These are phyloP conservation scores for Acanthamoeba lenticulata DNA, from an alignment of 208 protist genomes.

Conservation along the genomic window DNA sequence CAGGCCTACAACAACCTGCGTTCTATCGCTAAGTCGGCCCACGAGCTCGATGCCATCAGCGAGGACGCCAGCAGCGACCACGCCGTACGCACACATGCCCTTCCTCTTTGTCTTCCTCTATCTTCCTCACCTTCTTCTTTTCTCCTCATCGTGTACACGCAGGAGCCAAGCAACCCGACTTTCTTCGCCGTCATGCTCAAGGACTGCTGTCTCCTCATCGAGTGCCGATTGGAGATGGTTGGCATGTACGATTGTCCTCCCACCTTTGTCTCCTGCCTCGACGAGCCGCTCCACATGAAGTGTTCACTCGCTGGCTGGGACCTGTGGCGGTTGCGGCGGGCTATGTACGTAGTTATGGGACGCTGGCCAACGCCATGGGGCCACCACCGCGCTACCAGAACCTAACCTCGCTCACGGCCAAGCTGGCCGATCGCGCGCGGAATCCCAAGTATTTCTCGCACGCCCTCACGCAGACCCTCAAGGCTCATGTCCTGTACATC, in stretches of 20 bases:
- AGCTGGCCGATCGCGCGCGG: background rate
- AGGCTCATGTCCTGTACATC: background rate
- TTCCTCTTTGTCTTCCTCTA: background rate
- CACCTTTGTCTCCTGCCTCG: too few relatives aligned
- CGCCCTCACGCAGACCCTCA: background rate
- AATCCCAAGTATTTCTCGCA: conserved; percentile 25
- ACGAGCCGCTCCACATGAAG: too few relatives aligned
- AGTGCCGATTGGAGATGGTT: conserved; percentile 48
- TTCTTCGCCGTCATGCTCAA: conserved; percentile 46
- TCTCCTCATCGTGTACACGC: background rate
- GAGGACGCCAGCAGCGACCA: background rate
- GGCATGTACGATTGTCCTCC: background rate
- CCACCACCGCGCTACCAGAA: conserved; percentile 34
- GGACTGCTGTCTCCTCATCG: conserved; percentile 4
- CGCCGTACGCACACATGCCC: too few relatives aligned
- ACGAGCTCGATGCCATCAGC: background rate
- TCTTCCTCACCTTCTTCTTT: background rate
- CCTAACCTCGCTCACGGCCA: background rate
- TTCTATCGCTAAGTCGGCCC: background rate
- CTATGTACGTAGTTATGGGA: background rate
- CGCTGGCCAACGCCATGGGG: background rate
- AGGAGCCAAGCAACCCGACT: background rate
- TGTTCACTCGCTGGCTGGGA: too few relatives aligned
- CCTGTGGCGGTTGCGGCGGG: background rate
- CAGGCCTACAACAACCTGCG: conserved; percentile 1